A percentile compares a stretch with the other conserved stretches of the same genome.
Conservation (phyloP, 1,284 basidiomycete genomes). For the Sporisorium scitamineum region DNA sequence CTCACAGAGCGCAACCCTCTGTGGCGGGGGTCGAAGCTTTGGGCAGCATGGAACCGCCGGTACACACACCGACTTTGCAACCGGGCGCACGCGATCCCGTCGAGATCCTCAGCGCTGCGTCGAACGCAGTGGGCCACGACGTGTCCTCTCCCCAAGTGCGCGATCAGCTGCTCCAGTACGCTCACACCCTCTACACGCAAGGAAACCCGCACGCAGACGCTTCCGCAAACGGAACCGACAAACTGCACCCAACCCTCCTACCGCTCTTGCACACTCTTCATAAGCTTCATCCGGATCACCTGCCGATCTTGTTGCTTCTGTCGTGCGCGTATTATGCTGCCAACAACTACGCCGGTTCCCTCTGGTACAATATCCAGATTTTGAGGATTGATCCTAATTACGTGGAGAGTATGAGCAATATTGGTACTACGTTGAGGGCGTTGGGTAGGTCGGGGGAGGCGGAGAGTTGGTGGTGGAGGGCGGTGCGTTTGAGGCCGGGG, state of each 20-base stretch:
- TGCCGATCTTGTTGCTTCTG: conserved; percentile 63
- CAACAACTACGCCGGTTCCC: conserved; percentile 59
- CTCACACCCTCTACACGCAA: conserved; percentile 61
- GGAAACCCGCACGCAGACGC: conserved; percentile 29
- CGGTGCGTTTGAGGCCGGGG: conserved; percentile 71
- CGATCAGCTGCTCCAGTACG: conserved; percentile 66
- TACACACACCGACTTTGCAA: conserved; percentile 31
- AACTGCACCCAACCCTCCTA: conserved; percentile 62
- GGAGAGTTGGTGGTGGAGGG: conserved; percentile 72
- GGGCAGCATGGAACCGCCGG: conserved; percentile 28
- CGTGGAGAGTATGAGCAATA: conserved; percentile 71
- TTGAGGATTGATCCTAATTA: conserved; percentile 70
- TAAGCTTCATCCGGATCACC: conserved; percentile 59
- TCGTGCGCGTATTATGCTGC: conserved; percentile 65
- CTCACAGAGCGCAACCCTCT: not conserved
- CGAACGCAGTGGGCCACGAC: conserved; percentile 51
- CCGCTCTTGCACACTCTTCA: conserved; percentile 64
- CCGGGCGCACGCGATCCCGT: conserved; percentile 58
- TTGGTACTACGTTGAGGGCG: conserved; percentile 73
- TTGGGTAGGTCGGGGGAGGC: conserved; percentile 70
- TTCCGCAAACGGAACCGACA: conserved; percentile 28
- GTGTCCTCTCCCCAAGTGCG: conserved; percentile 55
- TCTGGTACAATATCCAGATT: conserved; percentile 70
- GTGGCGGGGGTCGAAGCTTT: conserved; percentile 1
- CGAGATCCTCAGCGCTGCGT: conserved; percentile 56